Conservation (phyloP, 805 yeast genomes). For the Candida broadrunensis region DNA sequence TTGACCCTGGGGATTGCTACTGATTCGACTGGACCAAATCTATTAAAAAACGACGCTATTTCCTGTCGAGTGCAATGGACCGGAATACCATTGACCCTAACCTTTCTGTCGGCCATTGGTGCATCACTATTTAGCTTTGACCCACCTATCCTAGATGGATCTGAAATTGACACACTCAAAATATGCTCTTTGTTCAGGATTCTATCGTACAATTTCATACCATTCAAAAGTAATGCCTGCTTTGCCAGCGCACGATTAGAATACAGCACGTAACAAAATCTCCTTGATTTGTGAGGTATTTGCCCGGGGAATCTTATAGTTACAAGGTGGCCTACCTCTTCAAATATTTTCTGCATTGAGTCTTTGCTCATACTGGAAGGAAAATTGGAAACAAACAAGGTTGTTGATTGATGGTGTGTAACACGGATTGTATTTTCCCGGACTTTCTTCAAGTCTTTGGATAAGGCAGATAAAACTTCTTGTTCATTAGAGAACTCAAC, state of each 20-base stretch:
- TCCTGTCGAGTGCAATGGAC: constrained; percentile 37
- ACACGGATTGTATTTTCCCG: constrained; percentile 46
- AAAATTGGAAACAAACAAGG: constrained; percentile 73
- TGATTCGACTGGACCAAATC: constrained; percentile 52
- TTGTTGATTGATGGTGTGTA: constrained; percentile 41
- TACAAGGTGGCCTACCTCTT: constrained; percentile 36
- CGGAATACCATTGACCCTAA: constrained; percentile 40
- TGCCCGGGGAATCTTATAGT: constrained; percentile 66
- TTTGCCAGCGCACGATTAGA: constrained; percentile 39
- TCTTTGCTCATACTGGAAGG: constrained; percentile 51
- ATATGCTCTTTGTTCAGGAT: constrained; percentile 21
- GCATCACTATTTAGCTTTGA: constrained; percentile 43
- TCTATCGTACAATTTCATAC: constrained; percentile 27
- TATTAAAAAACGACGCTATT: constrained; percentile 40
- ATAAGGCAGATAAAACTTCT: constrained; percentile 55
- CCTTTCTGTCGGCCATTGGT: constrained; percentile 53
- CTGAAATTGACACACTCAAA: constrained; percentile 60
- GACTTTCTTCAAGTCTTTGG: constrained; percentile 52
- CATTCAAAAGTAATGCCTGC: constrained; percentile 44
- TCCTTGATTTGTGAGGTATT: constrained; percentile 45
- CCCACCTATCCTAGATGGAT: constrained; percentile 35
- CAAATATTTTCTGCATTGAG: constrained; percentile 40
- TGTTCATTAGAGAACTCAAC: constrained; percentile 53
- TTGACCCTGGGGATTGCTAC: constrained; percentile 47
- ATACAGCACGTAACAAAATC: constrained; percentile 75